Evolutionary conservation across 2,329 filamentous ascomycete species (phyloP).

Genomic region (Graphium sp.): DNA sequence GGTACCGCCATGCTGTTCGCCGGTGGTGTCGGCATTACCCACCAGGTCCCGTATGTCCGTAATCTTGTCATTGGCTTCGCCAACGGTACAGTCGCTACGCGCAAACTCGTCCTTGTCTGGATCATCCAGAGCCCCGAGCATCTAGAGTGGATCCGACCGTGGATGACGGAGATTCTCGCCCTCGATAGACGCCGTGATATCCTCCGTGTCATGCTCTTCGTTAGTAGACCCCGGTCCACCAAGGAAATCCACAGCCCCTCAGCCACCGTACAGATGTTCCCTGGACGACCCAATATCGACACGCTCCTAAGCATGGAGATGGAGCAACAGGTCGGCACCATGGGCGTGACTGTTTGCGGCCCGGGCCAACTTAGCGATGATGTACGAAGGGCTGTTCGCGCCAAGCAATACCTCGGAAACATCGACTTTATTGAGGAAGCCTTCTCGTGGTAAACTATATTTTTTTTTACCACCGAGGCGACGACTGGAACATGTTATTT

Average conservation of each 20-base stretch:
- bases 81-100: conserved; percentile 52
- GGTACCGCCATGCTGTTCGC: conserved; percentile 67
- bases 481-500: too few relatives aligned
- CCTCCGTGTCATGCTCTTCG: conserved; percentile 62
- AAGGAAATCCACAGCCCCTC: conserved; percentile 70
- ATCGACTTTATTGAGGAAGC: conserved; percentile 71
- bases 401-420: conserved; percentile 44
- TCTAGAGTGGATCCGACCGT: conserved; percentile 67
- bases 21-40: conserved; percentile 66
- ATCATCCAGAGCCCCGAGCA: conserved; percentile 66
- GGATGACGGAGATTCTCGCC: conserved; percentile 66
- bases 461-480: not conserved
- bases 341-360: conserved; percentile 61
- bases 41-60: conserved; percentile 60
- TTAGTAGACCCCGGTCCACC: conserved; percentile 55
- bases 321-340: conserved; percentile 55
- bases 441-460: conserved; percentile 40
- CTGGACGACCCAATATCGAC: conserved; percentile 58
- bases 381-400: conserved; percentile 50
- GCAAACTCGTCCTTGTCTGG: conserved; percentile 62
- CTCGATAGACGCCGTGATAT: conserved; percentile 61
- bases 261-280: conserved; percentile 71
- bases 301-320: conserved; percentile 58
- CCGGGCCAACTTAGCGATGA: conserved; percentile 61
- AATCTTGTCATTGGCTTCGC: conserved; percentile 53